Evolutionary conservation across 495 filamentous ascomycete species (phyloP).

Genomic region (Delitschia confertaspora): DNA sequence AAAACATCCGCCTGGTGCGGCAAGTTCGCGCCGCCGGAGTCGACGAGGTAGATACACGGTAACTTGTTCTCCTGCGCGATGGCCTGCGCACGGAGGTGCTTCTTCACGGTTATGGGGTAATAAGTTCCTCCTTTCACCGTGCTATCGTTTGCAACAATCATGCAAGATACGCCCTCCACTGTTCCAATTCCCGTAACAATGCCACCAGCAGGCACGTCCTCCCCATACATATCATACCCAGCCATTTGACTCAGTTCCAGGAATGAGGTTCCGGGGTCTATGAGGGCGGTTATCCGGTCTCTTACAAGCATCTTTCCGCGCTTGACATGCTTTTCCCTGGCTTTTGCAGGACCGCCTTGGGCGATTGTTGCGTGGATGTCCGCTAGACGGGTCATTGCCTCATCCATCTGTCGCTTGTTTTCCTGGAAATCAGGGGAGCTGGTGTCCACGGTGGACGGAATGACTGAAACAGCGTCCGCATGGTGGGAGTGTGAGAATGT

Average conservation of each 20-base stretch:
- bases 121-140: constrained; percentile 99
- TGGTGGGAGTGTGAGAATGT: constrained; percentile 41
- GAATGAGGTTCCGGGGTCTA: constrained; percentile 85
- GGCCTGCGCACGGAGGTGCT: constrained; percentile 87
- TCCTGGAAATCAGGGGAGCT: constrained; percentile 69
- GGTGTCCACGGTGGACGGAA: constrained; percentile 69
- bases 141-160: constrained; percentile 95
- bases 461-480: constrained; percentile 60
- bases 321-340: constrained; percentile 77
- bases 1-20: constrained; percentile 96
- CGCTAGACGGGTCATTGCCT: constrained; percentile 56
- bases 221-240: constrained; percentile 79
- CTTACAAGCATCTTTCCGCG: constrained; percentile 91
- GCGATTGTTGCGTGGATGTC: constrained; percentile 61
- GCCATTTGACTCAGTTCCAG: constrained; percentile 84
- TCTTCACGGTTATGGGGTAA: constrained; percentile 96
- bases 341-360: constrained; percentile 71
- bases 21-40: constrained; percentile 92
- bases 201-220: constrained; percentile 77
- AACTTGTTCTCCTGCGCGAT: constrained; percentile 82
- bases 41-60: constrained; percentile 90
- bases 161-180: constrained; percentile 81
- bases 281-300: constrained; percentile 77
- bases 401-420: constrained; percentile 70
- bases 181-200: constrained; percentile 91